These are phyloP conservation scores for Brassica juncea DNA, from an alignment of 345 rosid genomes.

Conservation along the genomic window DNA sequence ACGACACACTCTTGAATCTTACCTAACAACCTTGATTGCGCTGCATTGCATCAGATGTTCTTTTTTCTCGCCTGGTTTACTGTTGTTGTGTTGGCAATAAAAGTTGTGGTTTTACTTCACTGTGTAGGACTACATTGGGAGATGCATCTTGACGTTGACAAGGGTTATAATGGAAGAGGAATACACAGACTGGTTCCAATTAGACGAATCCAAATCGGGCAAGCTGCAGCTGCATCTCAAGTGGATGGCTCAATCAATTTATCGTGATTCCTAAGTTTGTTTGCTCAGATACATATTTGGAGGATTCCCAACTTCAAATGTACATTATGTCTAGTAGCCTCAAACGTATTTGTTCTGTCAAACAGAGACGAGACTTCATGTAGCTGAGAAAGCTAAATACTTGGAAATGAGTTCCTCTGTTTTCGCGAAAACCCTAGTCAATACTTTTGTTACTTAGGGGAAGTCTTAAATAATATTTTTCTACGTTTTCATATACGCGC, in stretches of 20 bases:
- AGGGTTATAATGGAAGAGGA: conserved; percentile 90
- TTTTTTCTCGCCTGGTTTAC: not conserved
- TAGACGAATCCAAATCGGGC: conserved; percentile 78
- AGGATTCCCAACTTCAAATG: conserved; percentile 25
- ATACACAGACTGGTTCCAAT: conserved; percentile 58
- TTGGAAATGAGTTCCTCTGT: conserved; percentile 17
- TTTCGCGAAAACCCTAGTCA: conserved; percentile 7
- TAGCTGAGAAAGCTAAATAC: conserved; percentile 4
- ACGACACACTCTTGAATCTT: not conserved
- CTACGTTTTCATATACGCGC: not conserved
- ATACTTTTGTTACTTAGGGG: not conserved
- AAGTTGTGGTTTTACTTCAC: not conserved
- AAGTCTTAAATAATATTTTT: not conserved
- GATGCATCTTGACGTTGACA: conserved; percentile 94
- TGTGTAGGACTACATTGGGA: conserved; percentile 86
- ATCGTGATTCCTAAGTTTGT: conserved; percentile 60
- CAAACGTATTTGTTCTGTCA: conserved; percentile 16
- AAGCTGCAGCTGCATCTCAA: conserved; percentile 67
- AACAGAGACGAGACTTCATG: conserved; percentile 17
- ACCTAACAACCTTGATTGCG: not conserved
- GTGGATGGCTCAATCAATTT: conserved; percentile 91
- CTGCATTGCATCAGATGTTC: not conserved
- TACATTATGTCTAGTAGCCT: conserved; percentile 38
- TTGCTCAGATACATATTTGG: not conserved
- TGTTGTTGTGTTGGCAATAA: not conserved